Evolutionary conservation across 1,284 basidiomycete species (phyloP), one percentile per base, ranked within the genome.

Genomic region (Boletus mariae): DNA sequence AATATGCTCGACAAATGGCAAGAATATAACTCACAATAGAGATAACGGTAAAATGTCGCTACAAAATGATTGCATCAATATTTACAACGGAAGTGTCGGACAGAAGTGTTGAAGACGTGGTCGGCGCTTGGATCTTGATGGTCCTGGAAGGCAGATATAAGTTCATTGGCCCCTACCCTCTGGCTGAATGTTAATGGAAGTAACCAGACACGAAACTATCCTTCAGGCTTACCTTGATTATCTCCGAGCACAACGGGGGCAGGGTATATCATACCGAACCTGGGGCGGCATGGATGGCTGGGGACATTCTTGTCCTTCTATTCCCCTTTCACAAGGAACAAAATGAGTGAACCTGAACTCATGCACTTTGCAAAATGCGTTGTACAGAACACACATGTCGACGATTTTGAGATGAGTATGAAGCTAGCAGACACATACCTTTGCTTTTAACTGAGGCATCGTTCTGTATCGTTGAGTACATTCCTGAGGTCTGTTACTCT

Each of bases 381-480:
- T 1, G 5, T 34, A 26, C 26, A 34, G 37, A 17, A 7, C 23
- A 20, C 64, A 69, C 64, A 65, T 65, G 48, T 52, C 35, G 26
- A 49, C 26, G 49, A 53, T 47, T 35, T 49, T 38, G 28, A 43
- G 25, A 38, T 20, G 29, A 47, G 37, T 55, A 47, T 68, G 54
- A 40, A 40, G 25, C 20, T 52, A 45, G 23, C 45, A 31, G 45
- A 23, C 35, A 55, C 62, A 53, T 57, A 65, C 54, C 47, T 53
- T 50, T 37, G n/a, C n/a, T n/a, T 69, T 62, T 68, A 68, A 49
- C 31, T 11, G 23, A 35, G 23, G n/a, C 38, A 32, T 29, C n/a
- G 20, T 38, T 50, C 49, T 54, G 61, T 61, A 51, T 42, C 32
- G 45, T 11, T 38, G 28, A 13, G 13, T 34, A 20, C 46, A 38